Evolutionary conservation across 2,329 filamentous ascomycete species (phyloP).

Genomic region (Hypoxylon sp.): DNA sequence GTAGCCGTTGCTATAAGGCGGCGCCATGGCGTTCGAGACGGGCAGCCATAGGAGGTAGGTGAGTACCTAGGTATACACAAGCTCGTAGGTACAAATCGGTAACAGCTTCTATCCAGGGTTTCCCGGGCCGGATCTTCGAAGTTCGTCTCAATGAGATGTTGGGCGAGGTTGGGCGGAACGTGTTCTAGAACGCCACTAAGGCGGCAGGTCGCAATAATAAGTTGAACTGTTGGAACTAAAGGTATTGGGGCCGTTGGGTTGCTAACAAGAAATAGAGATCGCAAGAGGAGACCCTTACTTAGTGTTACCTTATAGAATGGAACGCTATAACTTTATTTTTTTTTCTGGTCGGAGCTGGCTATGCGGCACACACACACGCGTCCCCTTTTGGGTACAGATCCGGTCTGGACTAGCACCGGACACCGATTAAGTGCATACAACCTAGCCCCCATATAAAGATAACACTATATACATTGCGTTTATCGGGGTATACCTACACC

Average conservation of each 20-base stretch:
- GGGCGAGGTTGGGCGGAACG: constrained; percentile 5
- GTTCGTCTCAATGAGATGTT: not conserved
- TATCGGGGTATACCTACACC: constrained; percentile 9
- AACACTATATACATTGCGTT: constrained; percentile 7
- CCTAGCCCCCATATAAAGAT: not conserved
- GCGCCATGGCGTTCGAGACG: constrained; percentile 54
- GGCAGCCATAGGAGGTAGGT: constrained; percentile 48
- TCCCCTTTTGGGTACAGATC: constrained; percentile 14
- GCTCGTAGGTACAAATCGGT: not conserved
- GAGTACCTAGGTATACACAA: constrained; percentile 29
- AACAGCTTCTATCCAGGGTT: not conserved
- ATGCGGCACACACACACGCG: constrained; percentile 21
- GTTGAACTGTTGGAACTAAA: constrained; percentile 8
- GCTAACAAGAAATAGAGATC: constrained; percentile 4
- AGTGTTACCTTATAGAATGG: constrained; percentile 35
- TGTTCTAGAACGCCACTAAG: not conserved
- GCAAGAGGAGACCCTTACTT: constrained; percentile 33
- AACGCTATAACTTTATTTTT: constrained; percentile 44
- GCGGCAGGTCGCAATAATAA: constrained; percentile 4
- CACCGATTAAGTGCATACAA: constrained; percentile 17
- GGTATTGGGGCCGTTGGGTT: constrained; percentile 5
- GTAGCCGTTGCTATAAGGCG: constrained; percentile 57
- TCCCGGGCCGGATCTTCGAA: not conserved
- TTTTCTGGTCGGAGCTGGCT: constrained; percentile 23
- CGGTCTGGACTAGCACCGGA: constrained; percentile 26